Evolutionary conservation across 208 protist species (phyloP), one percentile per base, ranked within the genome.

Genomic region (Trypanosoma caninum): DNA sequence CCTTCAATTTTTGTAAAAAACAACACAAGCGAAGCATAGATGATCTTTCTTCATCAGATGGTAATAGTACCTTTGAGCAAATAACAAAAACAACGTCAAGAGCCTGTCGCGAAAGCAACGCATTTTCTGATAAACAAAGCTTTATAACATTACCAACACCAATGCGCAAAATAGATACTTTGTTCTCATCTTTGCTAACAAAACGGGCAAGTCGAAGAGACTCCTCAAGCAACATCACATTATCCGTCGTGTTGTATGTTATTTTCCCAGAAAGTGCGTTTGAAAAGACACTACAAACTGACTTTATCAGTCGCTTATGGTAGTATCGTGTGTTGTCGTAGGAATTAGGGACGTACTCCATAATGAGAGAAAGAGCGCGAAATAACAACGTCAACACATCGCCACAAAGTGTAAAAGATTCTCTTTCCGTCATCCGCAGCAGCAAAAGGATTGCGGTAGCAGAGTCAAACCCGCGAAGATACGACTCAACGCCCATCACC

Each of bases 401-500:
- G 31, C 86, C 89, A 6, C 74, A 30, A 28, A 50, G 40, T 6
- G 38, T 8, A 57, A 58, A 73, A 0, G n/a, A 3, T 13, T 73
- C 59, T 23, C 65, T 76, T 52, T 84, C 71, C 7, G 70, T 71
- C 57, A 93, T 77, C 23, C 70, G 53, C 0, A 78, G 35, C 10
- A 93, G 59, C 14, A 84, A 51, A 4, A 81, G 69, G 23, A 94
- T 73, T 0, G 73, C 84, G 0, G 35, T 38, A 0, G 50, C 50
- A 6, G 80, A 66, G n/a, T 95, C 78, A 56, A 95, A 95, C 3
- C 68, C 71, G 31, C 86, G 80, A 44, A 95, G 54, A 55, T 95
- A 95, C 28, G 28, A 16, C 62, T 95, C 89, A 6, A 80, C 65
- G 10, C 89, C 89, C 86, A 95, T 95, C 0, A 93, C 81, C 4